phyloP scores from a whole-genome alignment of 2,329 filamentous ascomycete species.

The Xylariaceae sp. region DNA sequence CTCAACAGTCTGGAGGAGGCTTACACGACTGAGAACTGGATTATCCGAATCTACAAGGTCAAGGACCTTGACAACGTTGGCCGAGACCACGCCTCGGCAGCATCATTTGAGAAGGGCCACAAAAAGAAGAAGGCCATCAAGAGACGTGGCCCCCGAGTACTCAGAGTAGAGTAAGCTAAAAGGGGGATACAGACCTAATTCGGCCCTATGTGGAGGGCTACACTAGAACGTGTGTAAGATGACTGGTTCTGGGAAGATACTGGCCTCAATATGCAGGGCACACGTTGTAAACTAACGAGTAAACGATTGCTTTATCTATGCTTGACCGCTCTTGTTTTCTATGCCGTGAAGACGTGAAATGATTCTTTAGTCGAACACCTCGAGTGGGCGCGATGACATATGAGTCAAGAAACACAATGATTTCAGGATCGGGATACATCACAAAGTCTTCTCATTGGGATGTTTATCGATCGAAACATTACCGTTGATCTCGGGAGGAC shows the following conservation, averaged over 20 bases:
- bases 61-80: slow-evolving; percentile 97
- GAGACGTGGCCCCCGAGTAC: slow-evolving; percentile 64
- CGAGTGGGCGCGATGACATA: too few relatives aligned
- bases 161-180: slow-evolving; percentile 60
- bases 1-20: slow-evolving; percentile 92
- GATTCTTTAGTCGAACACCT: too few relatives aligned
- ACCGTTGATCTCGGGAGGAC: too few relatives aligned
- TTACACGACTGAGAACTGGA: slow-evolving; percentile 99
- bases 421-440: too few relatives aligned
- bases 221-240: slow-evolving; percentile 11
- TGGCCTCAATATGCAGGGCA: slow-evolving; percentile 9
- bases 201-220: background rate
- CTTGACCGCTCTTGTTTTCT: background rate
- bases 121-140: slow-evolving; percentile 77
- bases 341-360: too few relatives aligned
- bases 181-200: background rate
- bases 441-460: too few relatives aligned
- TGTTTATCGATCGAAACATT: too few relatives aligned
- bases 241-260: slow-evolving; percentile 16
- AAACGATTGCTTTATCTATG: slow-evolving; percentile 3
- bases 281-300: slow-evolving; percentile 15
- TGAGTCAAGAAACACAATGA: too few relatives aligned
- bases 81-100: slow-evolving; percentile 68
- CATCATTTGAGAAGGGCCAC: slow-evolving; percentile 69
- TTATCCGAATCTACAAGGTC: slow-evolving; percentile 99